phyloP scores from a whole-genome alignment of 2,329 filamentous ascomycete genomes.

The Penicillium concentricum region DNA sequence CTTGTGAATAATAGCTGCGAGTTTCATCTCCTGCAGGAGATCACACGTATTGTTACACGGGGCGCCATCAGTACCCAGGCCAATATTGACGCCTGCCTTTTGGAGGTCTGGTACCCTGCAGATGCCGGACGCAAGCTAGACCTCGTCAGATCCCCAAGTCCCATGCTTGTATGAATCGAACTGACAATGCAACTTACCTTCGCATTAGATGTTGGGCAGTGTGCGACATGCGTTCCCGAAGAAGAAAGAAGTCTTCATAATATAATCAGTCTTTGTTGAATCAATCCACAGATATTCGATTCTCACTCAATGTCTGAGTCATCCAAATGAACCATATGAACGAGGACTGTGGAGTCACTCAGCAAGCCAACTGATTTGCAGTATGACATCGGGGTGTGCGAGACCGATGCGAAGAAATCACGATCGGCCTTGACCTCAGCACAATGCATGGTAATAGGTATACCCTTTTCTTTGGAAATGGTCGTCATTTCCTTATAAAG shows the following conservation, averaged over 20 bases:
- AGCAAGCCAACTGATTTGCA: conserved; percentile 36
- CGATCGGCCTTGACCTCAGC: conserved; percentile 36
- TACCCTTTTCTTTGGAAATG: conserved; percentile 39
- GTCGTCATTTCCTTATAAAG: conserved; percentile 44
- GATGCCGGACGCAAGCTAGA: conserved; percentile 49
- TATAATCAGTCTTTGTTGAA: background rate
- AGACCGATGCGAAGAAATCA: conserved; percentile 36
- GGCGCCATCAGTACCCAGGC: conserved; percentile 54
- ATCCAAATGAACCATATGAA: conserved; percentile 54
- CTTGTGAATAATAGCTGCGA: conserved; percentile 52
- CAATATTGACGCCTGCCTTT: conserved; percentile 46
- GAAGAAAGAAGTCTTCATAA: conserved; percentile 29
- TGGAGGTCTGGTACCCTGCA: conserved; percentile 49
- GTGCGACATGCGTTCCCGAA: conserved; percentile 49
- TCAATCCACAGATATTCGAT: background rate
- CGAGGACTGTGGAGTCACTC: conserved; percentile 48
- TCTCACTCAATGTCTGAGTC: conserved; percentile 38
- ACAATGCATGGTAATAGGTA: conserved; percentile 42
- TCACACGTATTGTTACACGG: conserved; percentile 56
- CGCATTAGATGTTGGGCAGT: conserved; percentile 53
- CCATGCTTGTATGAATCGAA: background rate
- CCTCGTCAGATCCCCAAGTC: background rate
- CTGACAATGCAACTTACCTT: conserved; percentile 29
- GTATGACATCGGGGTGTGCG: conserved; percentile 47
- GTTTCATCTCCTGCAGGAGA: conserved; percentile 54